Conservation (phyloP, 345 rosid genomes). For the Acer saccharum region DNA sequence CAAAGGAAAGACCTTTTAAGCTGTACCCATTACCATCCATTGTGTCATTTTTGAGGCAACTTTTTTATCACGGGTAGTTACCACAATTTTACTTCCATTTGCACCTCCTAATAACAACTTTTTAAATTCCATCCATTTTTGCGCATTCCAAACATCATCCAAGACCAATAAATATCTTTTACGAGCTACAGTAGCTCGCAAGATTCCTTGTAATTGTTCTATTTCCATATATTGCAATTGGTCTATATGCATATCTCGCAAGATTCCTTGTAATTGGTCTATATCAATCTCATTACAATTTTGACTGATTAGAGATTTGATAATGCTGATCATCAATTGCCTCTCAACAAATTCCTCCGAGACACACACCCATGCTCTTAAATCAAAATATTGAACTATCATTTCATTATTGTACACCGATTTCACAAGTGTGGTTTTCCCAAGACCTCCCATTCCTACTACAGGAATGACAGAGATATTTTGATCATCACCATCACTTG, state of each 20-base stretch:
- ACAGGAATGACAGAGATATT: conserved; percentile 23
- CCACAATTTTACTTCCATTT: conserved; percentile 11
- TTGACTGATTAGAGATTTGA: background rate
- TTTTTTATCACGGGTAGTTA: conserved; percentile 14
- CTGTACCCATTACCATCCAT: background rate
- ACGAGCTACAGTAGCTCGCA: background rate
- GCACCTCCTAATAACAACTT: background rate
- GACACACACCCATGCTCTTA: conserved; percentile 20
- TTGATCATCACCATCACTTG: background rate
- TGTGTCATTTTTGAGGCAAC: background rate
- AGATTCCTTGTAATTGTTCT: too few relatives aligned
- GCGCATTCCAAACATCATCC: conserved; percentile 17
- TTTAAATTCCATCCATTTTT: background rate
- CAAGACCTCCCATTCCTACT: conserved; percentile 18
- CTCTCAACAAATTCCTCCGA: conserved; percentile 6
- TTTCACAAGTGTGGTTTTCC: conserved; percentile 33
- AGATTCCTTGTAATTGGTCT: background rate
- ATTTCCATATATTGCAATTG: too few relatives aligned
- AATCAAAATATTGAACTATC: conserved; percentile 12
- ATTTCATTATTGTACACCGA: conserved; percentile 23
- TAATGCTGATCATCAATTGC: background rate
- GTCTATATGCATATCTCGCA: too few relatives aligned
- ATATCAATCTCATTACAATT: background rate
- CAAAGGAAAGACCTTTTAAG: background rate
- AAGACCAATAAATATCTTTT: conserved; percentile 10